Base-by-base conservation (phyloP, 495 filamentous ascomycete genomes). In the Trichoderma virens region DNA sequence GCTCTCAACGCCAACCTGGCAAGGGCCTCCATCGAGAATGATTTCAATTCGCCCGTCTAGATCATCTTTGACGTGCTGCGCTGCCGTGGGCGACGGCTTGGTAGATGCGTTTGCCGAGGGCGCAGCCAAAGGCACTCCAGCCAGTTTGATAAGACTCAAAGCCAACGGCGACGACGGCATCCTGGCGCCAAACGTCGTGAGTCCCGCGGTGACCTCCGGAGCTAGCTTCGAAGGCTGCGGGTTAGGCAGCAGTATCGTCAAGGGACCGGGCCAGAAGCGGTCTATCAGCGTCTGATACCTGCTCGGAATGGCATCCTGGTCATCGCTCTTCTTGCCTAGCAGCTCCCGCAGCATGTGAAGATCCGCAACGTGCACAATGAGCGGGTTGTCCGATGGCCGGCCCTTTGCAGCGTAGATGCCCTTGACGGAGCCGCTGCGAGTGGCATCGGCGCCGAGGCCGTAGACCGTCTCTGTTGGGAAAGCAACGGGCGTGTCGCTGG, bases 391-490 rank as follows among this genome's bases (percentile, higher is more conserved):
- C 5, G 86, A 86, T 18, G 94, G 94, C 56, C 94, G 78, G 61
- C 89, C 88, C 75, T 99, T 99, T 8, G 92, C 92, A 18, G 81
- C 78, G 75, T 92, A 99, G 69, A 99, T 99, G 6, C 90, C 91
- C 65, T 82, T 83, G n/a, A 97, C 93, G n/a, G 93, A 88, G 41
- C 75, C 78, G 67, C 82, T 88, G 70, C 89, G 83, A 32, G 92
- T 97, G 6, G 94, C 95, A 78, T 98, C 94, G 23, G 93, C 94
- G 60, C 92, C 94, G 16, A 99, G 82, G 2, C 94, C 94, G 74
- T 99, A 99, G 11, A 99, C 94, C 6, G 94, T 99, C 76, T 99
- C 94, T 0, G 95, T 99, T 5, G 94, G 95, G 72, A 99, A 99
- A 9, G 91, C 95, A 47, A 99, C 90, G 20, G 93, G 92, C 30